Evolutionary conservation across 129 eudicot species (phyloP).

Genomic region (Ambrosia trifida): DNA sequence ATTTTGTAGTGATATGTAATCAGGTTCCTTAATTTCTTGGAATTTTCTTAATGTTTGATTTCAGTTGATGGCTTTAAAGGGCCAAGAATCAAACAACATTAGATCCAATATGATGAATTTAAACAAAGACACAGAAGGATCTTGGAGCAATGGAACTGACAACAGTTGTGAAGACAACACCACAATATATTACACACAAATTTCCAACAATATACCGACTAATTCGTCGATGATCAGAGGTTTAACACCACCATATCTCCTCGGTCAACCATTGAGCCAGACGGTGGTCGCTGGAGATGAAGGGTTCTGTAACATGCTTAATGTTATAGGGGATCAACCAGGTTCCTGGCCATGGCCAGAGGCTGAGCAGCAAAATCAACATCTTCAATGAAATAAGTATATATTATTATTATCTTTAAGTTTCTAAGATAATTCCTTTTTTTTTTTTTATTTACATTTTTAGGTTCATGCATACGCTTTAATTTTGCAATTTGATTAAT

Average conservation of each 20-base stretch:
- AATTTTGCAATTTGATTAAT: slow-evolving; percentile 30
- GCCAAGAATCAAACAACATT: slow-evolving; percentile 43
- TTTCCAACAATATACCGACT: slow-evolving; percentile 38
- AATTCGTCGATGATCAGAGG: slow-evolving; percentile 37
- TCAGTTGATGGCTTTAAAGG: slow-evolving; percentile 56
- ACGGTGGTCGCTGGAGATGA: slow-evolving; percentile 47
- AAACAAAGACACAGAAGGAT: slow-evolving; percentile 72
- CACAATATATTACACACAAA: slow-evolving; percentile 31
- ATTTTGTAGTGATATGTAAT: not conserved
- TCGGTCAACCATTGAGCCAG: slow-evolving; percentile 41
- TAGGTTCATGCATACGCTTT: slow-evolving; percentile 15
- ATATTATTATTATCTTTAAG: not conserved
- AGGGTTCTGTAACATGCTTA: slow-evolving; percentile 63
- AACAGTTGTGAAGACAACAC: slow-evolving; percentile 61
- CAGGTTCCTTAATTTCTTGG: not conserved
- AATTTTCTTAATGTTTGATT: slow-evolving; percentile 7
- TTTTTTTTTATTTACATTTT: slow-evolving; percentile 24
- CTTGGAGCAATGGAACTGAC: slow-evolving; percentile 95
- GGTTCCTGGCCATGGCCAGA: slow-evolving; percentile 79
- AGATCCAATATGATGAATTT: slow-evolving; percentile 48
- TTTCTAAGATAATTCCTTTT: slow-evolving; percentile 2
- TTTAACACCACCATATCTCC: slow-evolving; percentile 40
- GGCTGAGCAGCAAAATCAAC: slow-evolving; percentile 40
- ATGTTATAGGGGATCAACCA: slow-evolving; percentile 60
- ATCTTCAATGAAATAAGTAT: slow-evolving; percentile 2